These are phyloP conservation scores for Parachaetomium inaequale DNA, from an alignment of 495 filamentous ascomycete species.

Conservation along the genomic window DNA sequence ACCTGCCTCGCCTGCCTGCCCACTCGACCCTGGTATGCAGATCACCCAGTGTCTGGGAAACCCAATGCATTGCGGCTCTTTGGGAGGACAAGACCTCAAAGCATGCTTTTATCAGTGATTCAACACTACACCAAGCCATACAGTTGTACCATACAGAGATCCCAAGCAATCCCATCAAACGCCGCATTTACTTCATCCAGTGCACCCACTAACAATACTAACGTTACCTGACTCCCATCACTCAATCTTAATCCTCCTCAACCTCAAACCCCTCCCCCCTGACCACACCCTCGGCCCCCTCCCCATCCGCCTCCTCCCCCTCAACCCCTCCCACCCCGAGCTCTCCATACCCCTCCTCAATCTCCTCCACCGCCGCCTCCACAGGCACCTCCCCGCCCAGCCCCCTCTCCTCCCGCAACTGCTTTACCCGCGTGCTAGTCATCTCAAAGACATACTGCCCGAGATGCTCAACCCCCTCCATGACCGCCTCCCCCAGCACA, in stretches of 20 bases:
- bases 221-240: no score
- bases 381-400: conserved; percentile 27
- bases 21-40: neutral
- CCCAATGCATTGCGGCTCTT: neutral
- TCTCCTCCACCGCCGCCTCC: conserved; percentile 40
- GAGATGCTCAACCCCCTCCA: conserved; percentile 91
- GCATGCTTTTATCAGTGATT: neutral
- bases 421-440: conserved; percentile 74
- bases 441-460: conserved; percentile 98
- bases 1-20: neutral
- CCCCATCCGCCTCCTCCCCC: conserved; percentile 41
- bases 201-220: neutral
- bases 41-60: neutral
- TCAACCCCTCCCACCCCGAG: conserved; percentile 30
- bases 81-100: neutral
- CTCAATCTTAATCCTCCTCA: conserved; percentile 25
- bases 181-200: neutral
- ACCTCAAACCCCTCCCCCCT: conserved; percentile 33
- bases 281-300: conserved; percentile 34
- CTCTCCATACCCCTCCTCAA: conserved; percentile 11
- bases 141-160: neutral
- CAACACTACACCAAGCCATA: neutral
- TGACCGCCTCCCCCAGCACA: conserved; percentile 53
- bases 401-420: conserved; percentile 44
- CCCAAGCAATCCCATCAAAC: neutral